Percentiles rank a stretch among this genome's conserved stretches.
Conservation (phyloP, 345 rosid genomes). For the Draba incana region DNA sequence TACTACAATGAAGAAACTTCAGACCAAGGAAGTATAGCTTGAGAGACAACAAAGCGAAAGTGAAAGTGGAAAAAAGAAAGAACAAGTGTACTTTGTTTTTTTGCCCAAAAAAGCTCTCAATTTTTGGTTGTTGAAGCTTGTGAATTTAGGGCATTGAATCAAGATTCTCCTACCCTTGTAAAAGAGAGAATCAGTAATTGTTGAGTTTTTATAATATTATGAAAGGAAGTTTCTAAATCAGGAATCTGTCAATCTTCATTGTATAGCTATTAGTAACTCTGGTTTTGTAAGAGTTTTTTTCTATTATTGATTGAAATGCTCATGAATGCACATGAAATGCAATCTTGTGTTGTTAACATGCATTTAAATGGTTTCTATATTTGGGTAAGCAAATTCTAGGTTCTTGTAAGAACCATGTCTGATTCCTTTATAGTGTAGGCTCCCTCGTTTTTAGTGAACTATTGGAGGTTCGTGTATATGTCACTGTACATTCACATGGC, state of each 20-base stretch:
- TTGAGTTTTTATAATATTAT: background rate
- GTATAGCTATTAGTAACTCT: slow-evolving; percentile 33
- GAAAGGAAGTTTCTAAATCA: slow-evolving; percentile 5
- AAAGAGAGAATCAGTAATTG: slow-evolving; percentile 30
- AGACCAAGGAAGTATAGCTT: slow-evolving; percentile 79
- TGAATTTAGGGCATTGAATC: slow-evolving; percentile 33
- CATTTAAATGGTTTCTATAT: slow-evolving; percentile 33
- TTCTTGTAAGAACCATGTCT: slow-evolving; percentile 30
- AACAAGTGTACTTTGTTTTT: slow-evolving; percentile 5
- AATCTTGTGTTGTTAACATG: slow-evolving; percentile 24
- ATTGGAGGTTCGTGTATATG: slow-evolving; percentile 25
- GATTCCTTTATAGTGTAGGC: slow-evolving; percentile 24
- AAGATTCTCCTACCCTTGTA: slow-evolving; percentile 26
- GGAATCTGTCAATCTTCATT: slow-evolving; percentile 14
- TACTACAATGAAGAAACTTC: slow-evolving; percentile 85
- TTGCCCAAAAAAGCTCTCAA: slow-evolving; percentile 26
- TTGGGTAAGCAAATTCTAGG: slow-evolving; percentile 23
- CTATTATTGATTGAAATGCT: too few relatives aligned
- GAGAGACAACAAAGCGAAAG: slow-evolving; percentile 29
- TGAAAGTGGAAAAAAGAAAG: background rate
- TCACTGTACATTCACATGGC: slow-evolving; percentile 45
- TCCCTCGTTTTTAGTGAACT: slow-evolving; percentile 34
- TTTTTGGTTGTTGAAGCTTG: slow-evolving; percentile 41
- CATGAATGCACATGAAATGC: slow-evolving; percentile 5
- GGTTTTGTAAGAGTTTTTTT: slow-evolving; percentile 14